These are phyloP conservation scores for Yarrowia sp. DNA, from an alignment of 805 yeast species.

Conservation along the genomic window DNA sequence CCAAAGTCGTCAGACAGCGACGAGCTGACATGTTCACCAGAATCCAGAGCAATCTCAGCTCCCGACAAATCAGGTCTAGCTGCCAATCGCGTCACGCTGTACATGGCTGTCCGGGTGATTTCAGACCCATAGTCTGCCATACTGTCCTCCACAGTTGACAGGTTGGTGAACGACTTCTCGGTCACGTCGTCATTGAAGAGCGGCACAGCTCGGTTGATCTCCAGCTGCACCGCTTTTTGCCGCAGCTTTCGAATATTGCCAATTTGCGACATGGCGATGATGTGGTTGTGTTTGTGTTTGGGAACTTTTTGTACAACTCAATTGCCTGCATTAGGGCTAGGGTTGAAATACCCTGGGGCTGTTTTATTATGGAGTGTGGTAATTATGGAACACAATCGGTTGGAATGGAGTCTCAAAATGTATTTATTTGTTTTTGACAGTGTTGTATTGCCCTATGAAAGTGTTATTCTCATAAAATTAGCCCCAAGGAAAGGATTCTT, in stretches of 20 bases:
- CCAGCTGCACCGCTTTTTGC: conserved; percentile 8
- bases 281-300: not conserved
- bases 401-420: no score
- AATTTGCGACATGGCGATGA: not conserved
- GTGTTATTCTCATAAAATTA: no score
- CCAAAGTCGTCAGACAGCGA: conserved; percentile 51
- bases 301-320: not conserved
- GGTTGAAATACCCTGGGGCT: no score
- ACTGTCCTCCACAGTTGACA: conserved; percentile 2
- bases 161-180: conserved; percentile 6
- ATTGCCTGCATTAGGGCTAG: not conserved
- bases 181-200: conserved; percentile 18
- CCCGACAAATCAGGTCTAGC: conserved; percentile 50
- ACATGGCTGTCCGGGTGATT: conserved; percentile 56
- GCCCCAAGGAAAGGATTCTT: no score
- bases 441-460: no score
- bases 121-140: conserved; percentile 40
- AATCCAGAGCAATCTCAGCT: conserved; percentile 27
- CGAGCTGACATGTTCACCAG: conserved; percentile 30
- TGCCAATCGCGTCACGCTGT: conserved; percentile 54
- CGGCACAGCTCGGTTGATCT: not conserved
- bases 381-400: no score
- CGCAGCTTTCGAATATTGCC: not conserved
- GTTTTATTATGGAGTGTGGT: no score
- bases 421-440: no score